phyloP scores from a whole-genome alignment of 805 yeast species.

The Barnettozyma californica region DNA sequence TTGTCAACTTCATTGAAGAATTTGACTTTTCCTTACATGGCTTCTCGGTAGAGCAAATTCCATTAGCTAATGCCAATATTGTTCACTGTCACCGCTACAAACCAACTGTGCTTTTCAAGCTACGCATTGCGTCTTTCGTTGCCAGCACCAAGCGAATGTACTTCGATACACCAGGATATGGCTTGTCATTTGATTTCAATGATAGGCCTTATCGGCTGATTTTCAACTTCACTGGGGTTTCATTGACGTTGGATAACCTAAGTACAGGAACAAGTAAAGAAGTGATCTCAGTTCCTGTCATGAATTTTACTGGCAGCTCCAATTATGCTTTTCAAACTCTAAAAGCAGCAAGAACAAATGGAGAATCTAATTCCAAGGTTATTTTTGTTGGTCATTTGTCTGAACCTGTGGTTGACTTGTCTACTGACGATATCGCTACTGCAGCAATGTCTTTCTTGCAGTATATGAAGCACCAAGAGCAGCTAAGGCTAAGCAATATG shows the following conservation, averaged over 20 bases:
- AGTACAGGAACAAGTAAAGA: slow-evolving; percentile 15
- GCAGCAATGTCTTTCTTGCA: slow-evolving; percentile 24
- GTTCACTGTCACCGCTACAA: slow-evolving; percentile 18
- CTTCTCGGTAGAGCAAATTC: slow-evolving; percentile 16
- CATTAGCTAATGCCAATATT: slow-evolving; percentile 16
- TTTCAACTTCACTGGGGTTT: slow-evolving; percentile 33
- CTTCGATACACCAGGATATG: slow-evolving; percentile 41
- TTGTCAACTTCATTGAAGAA: slow-evolving; percentile 16
- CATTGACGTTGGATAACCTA: slow-evolving; percentile 26
- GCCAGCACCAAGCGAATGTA: slow-evolving; percentile 26
- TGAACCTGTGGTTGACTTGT: slow-evolving; percentile 40
- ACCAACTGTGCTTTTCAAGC: slow-evolving; percentile 20
- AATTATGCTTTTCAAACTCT: slow-evolving; percentile 33
- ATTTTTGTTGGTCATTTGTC: slow-evolving; percentile 36
- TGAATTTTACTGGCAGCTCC: slow-evolving; percentile 34
- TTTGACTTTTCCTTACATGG: slow-evolving; percentile 16
- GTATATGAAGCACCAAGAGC: slow-evolving; percentile 13
- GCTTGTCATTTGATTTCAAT: slow-evolving; percentile 33
- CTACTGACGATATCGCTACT: slow-evolving; percentile 34
- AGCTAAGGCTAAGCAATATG: neutral
- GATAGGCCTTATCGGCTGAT: slow-evolving; percentile 40
- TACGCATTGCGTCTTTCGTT: slow-evolving; percentile 17
- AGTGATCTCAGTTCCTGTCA: slow-evolving; percentile 16
- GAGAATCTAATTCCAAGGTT: slow-evolving; percentile 28
- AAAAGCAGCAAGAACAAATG: slow-evolving; percentile 19